Evolutionary conservation across 1,284 basidiomycete genomes (phyloP).

Genomic region (Ustilago crameri): DNA sequence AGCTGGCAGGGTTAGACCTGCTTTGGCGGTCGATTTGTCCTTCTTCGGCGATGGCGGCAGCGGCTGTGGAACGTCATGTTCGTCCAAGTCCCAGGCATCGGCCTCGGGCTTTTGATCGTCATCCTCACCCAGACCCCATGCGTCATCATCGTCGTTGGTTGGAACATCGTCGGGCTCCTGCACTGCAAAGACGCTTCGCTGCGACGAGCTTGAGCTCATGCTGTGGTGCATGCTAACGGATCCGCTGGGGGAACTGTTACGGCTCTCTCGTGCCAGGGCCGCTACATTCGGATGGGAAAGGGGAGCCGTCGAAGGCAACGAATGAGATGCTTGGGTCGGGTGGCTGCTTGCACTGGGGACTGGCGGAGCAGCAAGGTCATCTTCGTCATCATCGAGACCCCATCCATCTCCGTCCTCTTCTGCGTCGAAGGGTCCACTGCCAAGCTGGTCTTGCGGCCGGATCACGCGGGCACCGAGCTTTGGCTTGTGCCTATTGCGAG

Average conservation of each 20-base stretch:
- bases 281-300: conserved; percentile 16
- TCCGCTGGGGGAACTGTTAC: conserved; percentile 18
- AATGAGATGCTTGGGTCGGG: not conserved
- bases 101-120: conserved; percentile 25
- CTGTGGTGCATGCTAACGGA: conserved; percentile 30
- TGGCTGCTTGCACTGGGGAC: not conserved
- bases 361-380: not conserved
- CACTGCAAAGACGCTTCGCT: conserved; percentile 25
- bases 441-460: conserved; percentile 53
- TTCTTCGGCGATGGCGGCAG: conserved; percentile 5
- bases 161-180: conserved; percentile 9
- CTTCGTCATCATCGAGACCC: conserved; percentile 56
- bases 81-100: conserved; percentile 45
- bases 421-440: conserved; percentile 55
- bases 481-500: conserved; percentile 32
- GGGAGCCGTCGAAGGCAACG: not conserved
- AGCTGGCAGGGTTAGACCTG: not conserved
- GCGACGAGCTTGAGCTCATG: conserved; percentile 34
- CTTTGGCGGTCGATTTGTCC: not conserved
- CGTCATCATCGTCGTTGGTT: conserved; percentile 34
- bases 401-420: conserved; percentile 52
- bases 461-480: conserved; percentile 55
- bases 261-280: conserved; percentile 15
- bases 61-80: conserved; percentile 9
- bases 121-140: conserved; percentile 54